Evolutionary conservation across 1,139 yeast genomes (phyloP).

Genomic region (Meyerozyma elateridarum): DNA sequence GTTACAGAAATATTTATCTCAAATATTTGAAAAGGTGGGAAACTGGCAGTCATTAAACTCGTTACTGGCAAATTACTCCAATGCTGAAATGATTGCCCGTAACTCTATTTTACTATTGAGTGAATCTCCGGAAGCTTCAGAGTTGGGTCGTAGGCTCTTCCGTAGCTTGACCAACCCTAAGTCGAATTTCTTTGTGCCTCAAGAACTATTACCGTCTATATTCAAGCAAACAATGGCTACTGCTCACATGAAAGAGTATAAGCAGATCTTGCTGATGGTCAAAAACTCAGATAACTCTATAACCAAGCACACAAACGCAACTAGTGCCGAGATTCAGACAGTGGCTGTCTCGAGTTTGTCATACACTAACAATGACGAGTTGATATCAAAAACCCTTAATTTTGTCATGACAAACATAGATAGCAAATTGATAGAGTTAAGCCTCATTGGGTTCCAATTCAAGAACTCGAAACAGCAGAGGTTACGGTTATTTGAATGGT

Average conservation of each 20-base stretch:
- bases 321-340: slow-evolving; percentile 41
- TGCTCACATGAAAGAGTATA: slow-evolving; percentile 48
- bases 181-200: slow-evolving; percentile 54
- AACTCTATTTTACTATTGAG: slow-evolving; percentile 37
- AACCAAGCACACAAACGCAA: slow-evolving; percentile 28
- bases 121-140: slow-evolving; percentile 23
- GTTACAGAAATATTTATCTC: slow-evolving; percentile 16
- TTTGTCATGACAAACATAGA: slow-evolving; percentile 54
- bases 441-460: slow-evolving; percentile 46
- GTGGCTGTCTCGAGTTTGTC: slow-evolving; percentile 52
- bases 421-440: slow-evolving; percentile 48
- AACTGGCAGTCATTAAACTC: slow-evolving; percentile 18
- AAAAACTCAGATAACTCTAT: slow-evolving; percentile 42
- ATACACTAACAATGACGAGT: slow-evolving; percentile 38
- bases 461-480: slow-evolving; percentile 15
- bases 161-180: slow-evolving; percentile 30
- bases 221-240: slow-evolving; percentile 30
- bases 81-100: slow-evolving; percentile 37
- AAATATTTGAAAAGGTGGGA: slow-evolving; percentile 21
- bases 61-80: slow-evolving; percentile 11
- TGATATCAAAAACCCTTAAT: slow-evolving; percentile 49
- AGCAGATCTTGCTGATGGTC: slow-evolving; percentile 48
- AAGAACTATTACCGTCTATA: slow-evolving; percentile 33
- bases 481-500: slow-evolving; percentile 51
- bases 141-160: slow-evolving; percentile 34